Evolutionary conservation across 2,329 filamentous ascomycete species (phyloP), one percentile per base, ranked within the genome.

Genomic region (Aspergillus versicolor): DNA sequence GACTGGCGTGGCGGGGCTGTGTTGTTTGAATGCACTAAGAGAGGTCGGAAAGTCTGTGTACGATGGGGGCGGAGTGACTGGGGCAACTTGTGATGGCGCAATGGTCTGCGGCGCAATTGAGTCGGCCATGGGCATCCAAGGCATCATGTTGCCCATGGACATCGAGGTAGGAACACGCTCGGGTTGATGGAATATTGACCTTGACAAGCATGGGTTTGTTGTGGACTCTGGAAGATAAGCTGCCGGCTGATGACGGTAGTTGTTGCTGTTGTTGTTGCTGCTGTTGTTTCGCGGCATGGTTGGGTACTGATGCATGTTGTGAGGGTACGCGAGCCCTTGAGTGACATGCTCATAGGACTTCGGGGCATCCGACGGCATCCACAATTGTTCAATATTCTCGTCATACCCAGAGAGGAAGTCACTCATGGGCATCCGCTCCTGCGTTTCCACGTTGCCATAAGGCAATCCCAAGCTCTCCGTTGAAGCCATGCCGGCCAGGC

Each of bases 331-430:
- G 21, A 75, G 70, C 2, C 54, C 54, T 24, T 61, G 61, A 13
- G 60, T 58, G 3, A 61, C 57, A n/a, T 69, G 65, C 2, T 74
- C 72, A 49, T 71, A 74, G 3, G 69, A 63, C 59, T 75, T 75
- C 8, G 70, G 66, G 11, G 72, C 65, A 21, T 74, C 71, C 11
- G 71, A 67, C 2, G 68, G 69, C 19, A 75, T 67, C 68, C 71
- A 74, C 46, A 75, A 70, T 53, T 73, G 72, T 17, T 75, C 73
- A 22, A 69, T 67, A 34, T 69, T 71, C 34, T 75, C 73, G 11
- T 73, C 72, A 43, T 74, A 75, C 17, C 67, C 70, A 2, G 73
- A 65, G 9, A 75, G 62, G 56, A 73, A 75, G 45, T 74, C 72
- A 9, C 68, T 58, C 41, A 75, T 66, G 1, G 71, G 65, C 59